phyloP scores from a whole-genome alignment of 768 basidiomycete genomes.

The Lyophyllum shimeji region DNA sequence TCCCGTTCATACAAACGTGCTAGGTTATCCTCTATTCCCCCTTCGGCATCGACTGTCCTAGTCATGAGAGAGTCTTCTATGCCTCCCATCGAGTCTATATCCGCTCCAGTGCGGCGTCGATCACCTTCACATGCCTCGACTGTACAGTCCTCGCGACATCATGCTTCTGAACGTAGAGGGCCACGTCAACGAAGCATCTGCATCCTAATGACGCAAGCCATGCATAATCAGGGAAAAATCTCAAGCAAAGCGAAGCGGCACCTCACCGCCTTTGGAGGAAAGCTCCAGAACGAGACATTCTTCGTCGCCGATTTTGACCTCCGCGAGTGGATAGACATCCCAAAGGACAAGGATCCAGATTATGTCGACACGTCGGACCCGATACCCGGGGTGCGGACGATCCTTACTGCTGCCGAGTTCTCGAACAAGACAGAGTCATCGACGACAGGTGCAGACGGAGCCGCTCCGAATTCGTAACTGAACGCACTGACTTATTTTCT shows the following conservation, averaged over 20 bases:
- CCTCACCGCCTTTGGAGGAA: conserved; percentile 58
- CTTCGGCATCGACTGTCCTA: conserved; percentile 6
- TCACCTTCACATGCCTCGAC: conserved; percentile 17
- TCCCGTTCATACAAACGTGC: conserved; percentile 17
- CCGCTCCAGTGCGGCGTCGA: conserved; percentile 15
- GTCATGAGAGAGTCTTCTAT: conserved; percentile 21
- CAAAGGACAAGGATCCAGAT: conserved; percentile 15
- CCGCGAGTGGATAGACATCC: conserved; percentile 48
- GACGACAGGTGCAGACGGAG: background rate
- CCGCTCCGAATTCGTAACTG: background rate
- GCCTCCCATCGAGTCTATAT: conserved; percentile 26
- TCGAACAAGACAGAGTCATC: background rate
- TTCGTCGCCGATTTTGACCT: conserved; percentile 56
- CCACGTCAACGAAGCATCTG: conserved; percentile 20
- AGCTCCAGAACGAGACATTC: conserved; percentile 45
- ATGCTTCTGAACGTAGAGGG: conserved; percentile 17
- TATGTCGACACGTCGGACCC: background rate
- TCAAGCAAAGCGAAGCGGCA: conserved; percentile 52
- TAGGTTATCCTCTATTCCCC: conserved; percentile 10
- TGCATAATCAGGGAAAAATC: conserved; percentile 44
- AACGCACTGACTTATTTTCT: background rate
- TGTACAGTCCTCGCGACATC: conserved; percentile 11
- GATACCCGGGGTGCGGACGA: background rate
- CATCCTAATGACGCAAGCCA: conserved; percentile 45
- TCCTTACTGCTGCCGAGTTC: conserved; percentile 1